A percentile compares a stretch with the other conserved stretches of the same genome.
phyloP scores from a whole-genome alignment of 2,329 filamentous ascomycete species.

The Scedosporium apiospermum region DNA sequence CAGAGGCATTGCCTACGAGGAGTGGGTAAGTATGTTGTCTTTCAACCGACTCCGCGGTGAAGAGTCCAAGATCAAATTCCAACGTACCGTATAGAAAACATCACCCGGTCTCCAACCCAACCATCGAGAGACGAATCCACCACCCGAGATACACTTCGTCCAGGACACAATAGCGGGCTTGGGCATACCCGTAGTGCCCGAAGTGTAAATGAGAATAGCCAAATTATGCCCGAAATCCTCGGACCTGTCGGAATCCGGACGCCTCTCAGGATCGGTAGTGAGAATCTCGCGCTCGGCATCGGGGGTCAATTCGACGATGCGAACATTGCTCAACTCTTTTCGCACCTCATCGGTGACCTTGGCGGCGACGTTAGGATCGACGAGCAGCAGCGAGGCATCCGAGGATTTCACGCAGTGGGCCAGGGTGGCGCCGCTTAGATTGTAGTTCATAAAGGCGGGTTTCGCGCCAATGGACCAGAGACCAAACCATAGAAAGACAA shows the following conservation, averaged over 20 bases:
- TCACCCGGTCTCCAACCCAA: conserved; percentile 52
- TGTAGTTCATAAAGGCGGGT: conserved; percentile 63
- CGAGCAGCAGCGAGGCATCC: conserved; percentile 55
- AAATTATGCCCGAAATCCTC: conserved; percentile 45
- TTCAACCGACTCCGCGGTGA: neutral
- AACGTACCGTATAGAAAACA: conserved; percentile 62
- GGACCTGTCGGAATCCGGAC: conserved; percentile 46
- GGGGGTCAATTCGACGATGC: conserved; percentile 54
- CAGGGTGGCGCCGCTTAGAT: conserved; percentile 53
- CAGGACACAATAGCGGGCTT: conserved; percentile 72
- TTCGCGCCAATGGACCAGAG: conserved; percentile 57
- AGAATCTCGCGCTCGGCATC: conserved; percentile 47
- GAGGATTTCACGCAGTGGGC: conserved; percentile 52
- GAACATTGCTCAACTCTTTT: conserved; percentile 42
- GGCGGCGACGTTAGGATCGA: conserved; percentile 52
- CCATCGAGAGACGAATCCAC: conserved; percentile 43
- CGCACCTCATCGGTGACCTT: conserved; percentile 48
- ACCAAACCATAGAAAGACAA: conserved; percentile 56
- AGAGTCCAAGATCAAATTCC: neutral
- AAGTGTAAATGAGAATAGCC: conserved; percentile 73
- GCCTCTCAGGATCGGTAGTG: conserved; percentile 41
- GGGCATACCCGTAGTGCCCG: conserved; percentile 75
- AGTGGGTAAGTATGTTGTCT: neutral
- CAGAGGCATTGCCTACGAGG: conserved; percentile 67
- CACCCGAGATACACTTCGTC: conserved; percentile 50